Conservation (phyloP, 768 basidiomycete genomes). For the Solioccasus polychromus region DNA sequence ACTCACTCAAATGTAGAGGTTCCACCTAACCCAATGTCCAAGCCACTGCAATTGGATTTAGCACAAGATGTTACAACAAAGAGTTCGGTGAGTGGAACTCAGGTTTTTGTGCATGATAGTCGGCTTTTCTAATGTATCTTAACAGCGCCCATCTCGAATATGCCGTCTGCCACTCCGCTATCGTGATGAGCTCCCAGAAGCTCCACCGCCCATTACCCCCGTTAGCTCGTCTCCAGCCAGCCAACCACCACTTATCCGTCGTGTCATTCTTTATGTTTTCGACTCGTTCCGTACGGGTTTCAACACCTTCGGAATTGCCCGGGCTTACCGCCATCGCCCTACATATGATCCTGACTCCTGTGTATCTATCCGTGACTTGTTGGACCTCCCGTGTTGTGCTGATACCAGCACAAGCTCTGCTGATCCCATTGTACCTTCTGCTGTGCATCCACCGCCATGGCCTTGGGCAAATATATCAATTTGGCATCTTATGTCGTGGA, state of each 20-base stretch:
- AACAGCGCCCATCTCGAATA: background rate
- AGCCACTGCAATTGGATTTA: too few species aligned
- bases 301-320: background rate
- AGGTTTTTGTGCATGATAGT: too few species aligned
- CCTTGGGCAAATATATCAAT: conserved; percentile 14
- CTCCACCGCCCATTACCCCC: background rate
- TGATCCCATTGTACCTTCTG: background rate
- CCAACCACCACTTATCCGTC: background rate
- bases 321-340: background rate
- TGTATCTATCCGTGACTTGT: background rate
- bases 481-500: conserved; percentile 13
- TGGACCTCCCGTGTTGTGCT: background rate
- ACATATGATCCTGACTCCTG: background rate
- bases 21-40: too few species aligned
- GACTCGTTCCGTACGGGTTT: background rate
- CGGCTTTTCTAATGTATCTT: too few species aligned
- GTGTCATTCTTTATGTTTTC: background rate
- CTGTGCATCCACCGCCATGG: conserved; percentile 4
- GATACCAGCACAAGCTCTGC: background rate
- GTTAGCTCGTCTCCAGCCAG: background rate
- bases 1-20: too few species aligned
- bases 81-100: too few species aligned
- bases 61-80: too few species aligned
- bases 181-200: background rate
- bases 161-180: background rate